These are phyloP conservation scores for Spizellomyces punctatus DNA, from an alignment of 192 early-diverging fungal species.

Conservation along the genomic window DNA sequence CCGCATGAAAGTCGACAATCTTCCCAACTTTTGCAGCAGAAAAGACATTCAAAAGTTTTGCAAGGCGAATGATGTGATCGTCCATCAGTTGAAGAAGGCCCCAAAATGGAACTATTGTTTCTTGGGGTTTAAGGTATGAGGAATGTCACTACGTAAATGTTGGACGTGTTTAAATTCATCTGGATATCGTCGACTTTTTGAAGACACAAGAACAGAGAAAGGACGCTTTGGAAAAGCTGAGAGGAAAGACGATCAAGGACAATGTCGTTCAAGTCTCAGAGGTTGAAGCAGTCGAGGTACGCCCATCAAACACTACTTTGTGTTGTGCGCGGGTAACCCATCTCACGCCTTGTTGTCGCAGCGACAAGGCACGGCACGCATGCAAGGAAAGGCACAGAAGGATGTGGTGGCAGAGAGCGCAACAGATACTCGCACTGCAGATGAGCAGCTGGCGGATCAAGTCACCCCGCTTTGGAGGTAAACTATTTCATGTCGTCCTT, in stretches of 20 bases:
- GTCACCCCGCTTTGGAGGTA: constrained; percentile 67
- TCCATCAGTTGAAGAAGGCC: constrained; percentile 39
- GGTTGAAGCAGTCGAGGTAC: constrained; percentile 4
- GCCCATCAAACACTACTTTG: not conserved
- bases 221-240: constrained; percentile 34
- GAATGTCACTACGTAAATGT: constrained; percentile 21
- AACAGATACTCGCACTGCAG: constrained; percentile 52
- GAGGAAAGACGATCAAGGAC: constrained; percentile 27
- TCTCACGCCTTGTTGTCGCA: too few species aligned
- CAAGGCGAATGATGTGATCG: not conserved
- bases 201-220: constrained; percentile 39
- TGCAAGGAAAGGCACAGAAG: constrained; percentile 6
- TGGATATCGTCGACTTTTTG: not conserved
- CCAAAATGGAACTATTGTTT: constrained; percentile 47
- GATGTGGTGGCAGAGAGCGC: constrained; percentile 20
- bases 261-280: constrained; percentile 24
- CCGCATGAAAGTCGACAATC: constrained; percentile 4
- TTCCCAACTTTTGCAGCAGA: constrained; percentile 1
- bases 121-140: constrained; percentile 1
- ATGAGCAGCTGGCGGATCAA: constrained; percentile 68
- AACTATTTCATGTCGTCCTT: too few species aligned
- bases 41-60: constrained; percentile 26
- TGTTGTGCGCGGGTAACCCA: too few species aligned
- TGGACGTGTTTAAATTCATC: constrained; percentile 2
- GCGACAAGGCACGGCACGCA: not conserved